Percentiles rank a stretch among this genome's conserved stretches.
phyloP scores from a whole-genome alignment of 345 rosid species.

The Camelina sativa region DNA sequence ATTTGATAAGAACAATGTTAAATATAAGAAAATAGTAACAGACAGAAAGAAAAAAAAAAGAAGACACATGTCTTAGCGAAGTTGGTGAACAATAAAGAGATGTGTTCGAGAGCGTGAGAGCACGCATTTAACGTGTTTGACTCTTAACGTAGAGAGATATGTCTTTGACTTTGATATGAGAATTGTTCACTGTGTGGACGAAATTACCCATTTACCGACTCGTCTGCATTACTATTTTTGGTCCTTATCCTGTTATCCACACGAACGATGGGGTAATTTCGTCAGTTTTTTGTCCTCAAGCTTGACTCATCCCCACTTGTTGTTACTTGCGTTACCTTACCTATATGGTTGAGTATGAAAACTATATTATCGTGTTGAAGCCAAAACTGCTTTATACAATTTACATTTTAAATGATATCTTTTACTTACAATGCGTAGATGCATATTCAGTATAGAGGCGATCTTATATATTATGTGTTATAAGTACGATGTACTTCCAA shows the following conservation, averaged over 20 bases:
- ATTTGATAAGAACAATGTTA: not conserved
- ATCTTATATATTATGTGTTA: not conserved
- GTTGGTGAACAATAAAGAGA: constrained; percentile 36
- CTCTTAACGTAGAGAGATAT: not conserved
- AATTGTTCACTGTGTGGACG: not conserved
- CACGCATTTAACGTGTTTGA: constrained; percentile 38
- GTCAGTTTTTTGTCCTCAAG: constrained; percentile 7
- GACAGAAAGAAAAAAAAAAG: not conserved
- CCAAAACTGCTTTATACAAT: not conserved
- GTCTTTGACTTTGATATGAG: constrained; percentile 20
- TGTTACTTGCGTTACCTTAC: not conserved
- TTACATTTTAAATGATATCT: not conserved
- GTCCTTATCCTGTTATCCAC: constrained; percentile 6
- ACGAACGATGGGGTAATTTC: not conserved
- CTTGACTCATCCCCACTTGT: constrained; percentile 20
- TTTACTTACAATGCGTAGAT: not conserved
- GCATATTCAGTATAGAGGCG: not conserved
- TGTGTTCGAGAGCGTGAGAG: constrained; percentile 3
- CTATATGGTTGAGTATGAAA: not conserved
- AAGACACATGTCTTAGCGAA: not conserved
- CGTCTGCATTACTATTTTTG: not conserved
- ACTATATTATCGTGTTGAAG: not conserved
- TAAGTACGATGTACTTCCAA: not conserved
- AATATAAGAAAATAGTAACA: not conserved
- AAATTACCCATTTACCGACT: constrained; percentile 23